Conservation (phyloP, 2,329 filamentous ascomycete genomes). For the Hymenoscyphus albidus region DNA sequence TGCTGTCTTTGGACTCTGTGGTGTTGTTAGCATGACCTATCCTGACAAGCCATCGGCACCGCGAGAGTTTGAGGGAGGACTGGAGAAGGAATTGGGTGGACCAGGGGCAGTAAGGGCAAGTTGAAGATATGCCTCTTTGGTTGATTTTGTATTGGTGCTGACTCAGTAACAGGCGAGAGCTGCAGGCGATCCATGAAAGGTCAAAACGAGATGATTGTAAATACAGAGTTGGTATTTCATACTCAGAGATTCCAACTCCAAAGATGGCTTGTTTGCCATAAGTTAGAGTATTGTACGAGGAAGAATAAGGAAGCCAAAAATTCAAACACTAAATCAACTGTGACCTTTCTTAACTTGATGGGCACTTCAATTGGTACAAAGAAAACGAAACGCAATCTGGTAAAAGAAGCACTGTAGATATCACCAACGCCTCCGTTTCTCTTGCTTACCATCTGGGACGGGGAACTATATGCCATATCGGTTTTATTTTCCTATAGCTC, state of each 20-base stretch:
- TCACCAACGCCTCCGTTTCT: too few species aligned
- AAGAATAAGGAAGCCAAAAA: background rate
- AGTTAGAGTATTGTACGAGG: background rate
- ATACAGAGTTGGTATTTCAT: constrained; percentile 26
- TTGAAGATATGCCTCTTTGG: constrained; percentile 22
- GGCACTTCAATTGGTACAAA: too few species aligned
- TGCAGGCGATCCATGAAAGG: constrained; percentile 44
- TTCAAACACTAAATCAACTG: background rate
- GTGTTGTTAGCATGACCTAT: constrained; percentile 64
- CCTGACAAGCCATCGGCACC: constrained; percentile 69
- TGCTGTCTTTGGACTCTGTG: constrained; percentile 60
- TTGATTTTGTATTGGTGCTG: constrained; percentile 11
- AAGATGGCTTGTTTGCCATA: background rate
- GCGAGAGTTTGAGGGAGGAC: constrained; percentile 66
- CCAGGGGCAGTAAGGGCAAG: constrained; percentile 62
- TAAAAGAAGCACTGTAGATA: too few species aligned
- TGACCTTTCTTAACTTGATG: background rate
- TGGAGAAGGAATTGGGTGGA: constrained; percentile 73
- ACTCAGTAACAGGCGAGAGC: constrained; percentile 46
- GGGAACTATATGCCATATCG: too few species aligned
- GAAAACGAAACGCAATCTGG: too few species aligned
- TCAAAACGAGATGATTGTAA: constrained; percentile 32
- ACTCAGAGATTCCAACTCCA: background rate
- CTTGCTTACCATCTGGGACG: too few species aligned
- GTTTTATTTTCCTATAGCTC: background rate